Evolutionary conservation across 306 rosid species (phyloP).

Genomic region (Delonix regia): DNA sequence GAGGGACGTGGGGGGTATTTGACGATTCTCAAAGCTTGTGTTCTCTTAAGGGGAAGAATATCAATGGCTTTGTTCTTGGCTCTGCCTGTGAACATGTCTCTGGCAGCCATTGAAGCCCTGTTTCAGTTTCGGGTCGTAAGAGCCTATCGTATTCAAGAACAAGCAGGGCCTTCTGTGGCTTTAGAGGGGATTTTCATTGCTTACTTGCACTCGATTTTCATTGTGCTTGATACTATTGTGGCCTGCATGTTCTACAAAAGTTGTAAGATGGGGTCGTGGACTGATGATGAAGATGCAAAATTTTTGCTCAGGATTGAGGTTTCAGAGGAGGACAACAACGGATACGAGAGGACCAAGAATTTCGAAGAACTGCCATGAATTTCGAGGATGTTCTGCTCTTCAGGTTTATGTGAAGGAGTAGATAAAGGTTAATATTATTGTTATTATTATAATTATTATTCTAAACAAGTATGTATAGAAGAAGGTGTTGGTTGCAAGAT

Average conservation of each 20-base stretch:
- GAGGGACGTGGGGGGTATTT: constrained; percentile 67
- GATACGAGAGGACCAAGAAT: constrained; percentile 38
- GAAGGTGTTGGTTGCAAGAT: constrained; percentile 3
- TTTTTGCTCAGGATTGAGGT: constrained; percentile 35
- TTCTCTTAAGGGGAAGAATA: constrained; percentile 68
- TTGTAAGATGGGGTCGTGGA: constrained; percentile 46
- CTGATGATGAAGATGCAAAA: constrained; percentile 32
- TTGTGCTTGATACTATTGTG: constrained; percentile 71
- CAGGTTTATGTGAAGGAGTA: constrained; percentile 18
- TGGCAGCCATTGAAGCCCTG: constrained; percentile 80
- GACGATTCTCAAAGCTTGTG: constrained; percentile 73
- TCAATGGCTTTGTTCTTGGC: constrained; percentile 72
- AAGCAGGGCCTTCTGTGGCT: constrained; percentile 38
- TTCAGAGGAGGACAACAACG: constrained; percentile 40
- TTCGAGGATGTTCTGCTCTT: constrained; percentile 20
- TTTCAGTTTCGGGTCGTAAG: constrained; percentile 69
- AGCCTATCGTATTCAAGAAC: constrained; percentile 40
- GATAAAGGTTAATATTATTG: background rate
- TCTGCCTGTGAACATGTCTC: constrained; percentile 56
- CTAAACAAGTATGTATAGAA: background rate
- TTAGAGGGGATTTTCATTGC: constrained; percentile 73
- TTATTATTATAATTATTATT: background rate
- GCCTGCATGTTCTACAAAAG: constrained; percentile 67
- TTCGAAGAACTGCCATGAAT: constrained; percentile 46
- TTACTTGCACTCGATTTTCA: constrained; percentile 68